These are phyloP conservation scores for Pichia cactophila DNA, from an alignment of 1,139 yeast species.

Conservation along the genomic window DNA sequence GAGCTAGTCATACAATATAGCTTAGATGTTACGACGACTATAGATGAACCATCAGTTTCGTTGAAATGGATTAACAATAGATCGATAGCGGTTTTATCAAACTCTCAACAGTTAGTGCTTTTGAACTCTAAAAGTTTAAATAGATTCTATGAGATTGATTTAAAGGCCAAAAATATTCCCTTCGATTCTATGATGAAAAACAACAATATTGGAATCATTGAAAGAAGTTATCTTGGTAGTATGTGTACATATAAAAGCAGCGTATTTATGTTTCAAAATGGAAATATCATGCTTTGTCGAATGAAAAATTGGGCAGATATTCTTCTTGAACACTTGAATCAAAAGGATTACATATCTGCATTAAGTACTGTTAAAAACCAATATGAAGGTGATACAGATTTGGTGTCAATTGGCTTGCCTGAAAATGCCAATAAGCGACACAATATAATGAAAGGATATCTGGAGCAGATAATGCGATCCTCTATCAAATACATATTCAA, in stretches of 20 bases:
- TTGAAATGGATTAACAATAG: constrained; percentile 55
- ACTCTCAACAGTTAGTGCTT: constrained; percentile 39
- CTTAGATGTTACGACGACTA: constrained; percentile 27
- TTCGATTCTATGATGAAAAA: constrained; percentile 5
- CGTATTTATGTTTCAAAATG: constrained; percentile 42
- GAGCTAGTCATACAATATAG: constrained; percentile 38
- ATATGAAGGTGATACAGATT: constrained; percentile 43
- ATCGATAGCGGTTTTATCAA: constrained; percentile 43
- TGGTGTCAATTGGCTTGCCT: constrained; percentile 50
- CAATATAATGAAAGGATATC: constrained; percentile 43
- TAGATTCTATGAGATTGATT: constrained; percentile 35
- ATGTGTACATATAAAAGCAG: constrained; percentile 37
- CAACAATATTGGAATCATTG: constrained; percentile 15
- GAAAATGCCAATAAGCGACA: constrained; percentile 37
- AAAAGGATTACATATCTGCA: constrained; percentile 47
- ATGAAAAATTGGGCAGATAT: constrained; percentile 71
- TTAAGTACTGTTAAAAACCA: constrained; percentile 47
- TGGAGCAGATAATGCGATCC: constrained; percentile 49
- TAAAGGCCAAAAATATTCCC: constrained; percentile 38
- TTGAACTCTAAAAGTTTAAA: constrained; percentile 34
- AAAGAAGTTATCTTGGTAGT: constrained; percentile 28
- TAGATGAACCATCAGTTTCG: constrained; percentile 41
- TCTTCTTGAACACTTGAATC: constrained; percentile 40
- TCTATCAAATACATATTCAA: constrained; percentile 39
- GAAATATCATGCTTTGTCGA: constrained; percentile 47